Evolutionary conservation across 306 rosid genomes (phyloP).

Genomic region (Vigna hirtella): DNA sequence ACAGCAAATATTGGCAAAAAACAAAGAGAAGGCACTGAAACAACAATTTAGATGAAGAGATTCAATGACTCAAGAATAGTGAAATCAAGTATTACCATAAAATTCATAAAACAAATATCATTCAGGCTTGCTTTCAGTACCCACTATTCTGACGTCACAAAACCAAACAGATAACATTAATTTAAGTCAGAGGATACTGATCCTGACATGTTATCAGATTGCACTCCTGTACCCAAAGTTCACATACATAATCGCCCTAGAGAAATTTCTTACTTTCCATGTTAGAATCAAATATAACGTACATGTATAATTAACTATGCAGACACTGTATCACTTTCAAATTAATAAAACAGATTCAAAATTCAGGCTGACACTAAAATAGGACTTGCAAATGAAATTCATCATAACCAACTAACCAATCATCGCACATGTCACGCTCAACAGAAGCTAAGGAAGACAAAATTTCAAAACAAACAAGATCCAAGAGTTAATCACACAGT

Average conservation of each 20-base stretch:
- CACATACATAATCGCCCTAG: neutral
- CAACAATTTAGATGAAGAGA: conserved; percentile 3
- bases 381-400: neutral
- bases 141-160: neutral
- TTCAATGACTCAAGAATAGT: neutral
- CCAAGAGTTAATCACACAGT: conserved; percentile 13
- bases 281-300: neutral
- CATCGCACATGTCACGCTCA: conserved; percentile 17
- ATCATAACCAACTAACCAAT: neutral
- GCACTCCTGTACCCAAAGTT: neutral
- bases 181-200: neutral
- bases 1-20: conserved; percentile 6
- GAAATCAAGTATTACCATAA: conserved; percentile 11
- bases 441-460: neutral
- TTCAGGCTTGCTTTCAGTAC: conserved; percentile 16
- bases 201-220: conserved; percentile 2
- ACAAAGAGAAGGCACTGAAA: conserved; percentile 20
- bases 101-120: conserved; percentile 25
- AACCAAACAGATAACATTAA: conserved; percentile 2
- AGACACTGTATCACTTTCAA: conserved; percentile 2
- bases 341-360: conserved; percentile 12
- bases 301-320: neutral
- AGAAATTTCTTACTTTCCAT: neutral
- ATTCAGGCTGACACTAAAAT: neutral
- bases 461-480: conserved; percentile 1